These are phyloP conservation scores for Thalassiosira profunda DNA, from an alignment of 108 stramenopile species.

Conservation along the genomic window DNA sequence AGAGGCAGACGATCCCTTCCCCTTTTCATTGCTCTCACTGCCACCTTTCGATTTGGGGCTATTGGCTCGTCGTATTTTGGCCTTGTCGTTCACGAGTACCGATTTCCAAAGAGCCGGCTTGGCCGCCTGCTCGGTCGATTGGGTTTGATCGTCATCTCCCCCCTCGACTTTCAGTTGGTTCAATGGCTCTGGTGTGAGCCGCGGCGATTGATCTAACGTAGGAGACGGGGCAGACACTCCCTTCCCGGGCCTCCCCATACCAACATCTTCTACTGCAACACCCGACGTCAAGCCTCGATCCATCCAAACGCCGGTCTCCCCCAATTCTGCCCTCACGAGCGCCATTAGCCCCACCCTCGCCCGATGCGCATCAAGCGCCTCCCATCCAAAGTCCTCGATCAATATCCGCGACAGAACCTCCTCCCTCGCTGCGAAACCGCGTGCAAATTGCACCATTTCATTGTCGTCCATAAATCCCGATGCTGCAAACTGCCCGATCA, in stretches of 20 bases:
- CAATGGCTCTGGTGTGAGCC: not conserved
- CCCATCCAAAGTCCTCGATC: conserved; percentile 38
- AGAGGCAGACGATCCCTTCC: not conserved
- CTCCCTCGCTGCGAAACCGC: conserved; percentile 12
- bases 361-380: conserved; percentile 38
- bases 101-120: conserved; percentile 41
- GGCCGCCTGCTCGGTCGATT: not conserved
- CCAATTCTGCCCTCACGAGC: conserved; percentile 5
- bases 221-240: too few relatives aligned
- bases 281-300: too few relatives aligned
- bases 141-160: not conserved
- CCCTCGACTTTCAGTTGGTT: not conserved
- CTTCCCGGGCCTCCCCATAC: not conserved
- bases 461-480: conserved; percentile 33
- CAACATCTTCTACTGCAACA: too few relatives aligned
- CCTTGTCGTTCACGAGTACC: conserved; percentile 70
- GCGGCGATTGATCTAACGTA: not conserved
- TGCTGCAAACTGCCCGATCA: not conserved
- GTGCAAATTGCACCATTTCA: conserved; percentile 22
- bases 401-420: conserved; percentile 28
- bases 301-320: not conserved
- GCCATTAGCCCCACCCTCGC: conserved; percentile 34
- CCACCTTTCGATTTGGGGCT: not conserved
- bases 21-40: conserved; percentile 5
- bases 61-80: conserved; percentile 43